Percentiles rank a stretch among this genome's conserved stretches.
phyloP scores from a whole-genome alignment of 2,329 filamentous ascomycete genomes.

The Aureobasidium sp. region DNA sequence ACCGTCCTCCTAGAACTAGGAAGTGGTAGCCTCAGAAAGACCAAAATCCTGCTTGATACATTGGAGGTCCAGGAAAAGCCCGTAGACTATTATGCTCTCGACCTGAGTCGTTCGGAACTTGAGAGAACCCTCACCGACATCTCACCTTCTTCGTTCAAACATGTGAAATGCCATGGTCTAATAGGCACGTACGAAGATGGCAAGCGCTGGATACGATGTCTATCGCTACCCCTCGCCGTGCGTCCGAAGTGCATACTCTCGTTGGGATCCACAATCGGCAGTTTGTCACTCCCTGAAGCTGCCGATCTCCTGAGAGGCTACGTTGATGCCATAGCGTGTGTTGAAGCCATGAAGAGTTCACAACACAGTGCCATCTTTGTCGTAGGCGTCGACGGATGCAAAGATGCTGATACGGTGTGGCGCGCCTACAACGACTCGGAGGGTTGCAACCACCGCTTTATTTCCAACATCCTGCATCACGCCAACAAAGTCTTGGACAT shows the following conservation, averaged over 20 bases:
- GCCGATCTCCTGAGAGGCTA: not conserved
- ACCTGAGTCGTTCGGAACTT: not conserved
- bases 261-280: not conserved
- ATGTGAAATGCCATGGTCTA: not conserved
- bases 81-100: conserved; percentile 3
- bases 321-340: not conserved
- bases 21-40: conserved; percentile 3
- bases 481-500: not conserved
- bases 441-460: not conserved
- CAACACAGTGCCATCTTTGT: not conserved
- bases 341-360: not conserved
- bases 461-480: not conserved
- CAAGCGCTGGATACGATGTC: not conserved
- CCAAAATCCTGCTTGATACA: conserved; percentile 1
- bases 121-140: not conserved
- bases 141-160: not conserved
- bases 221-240: not conserved
- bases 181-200: conserved; percentile 1
- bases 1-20: not conserved
- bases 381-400: conserved; percentile 1
- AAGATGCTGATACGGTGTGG: not conserved
- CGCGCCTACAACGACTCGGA: not conserved
- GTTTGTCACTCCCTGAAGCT: not conserved
- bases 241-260: conserved; percentile 3
- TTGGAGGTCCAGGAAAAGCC: not conserved